A percentile compares a stretch with the other conserved stretches of the same genome.
Evolutionary conservation across 345 rosid genomes (phyloP).

Genomic region (Carallia brachiata): DNA sequence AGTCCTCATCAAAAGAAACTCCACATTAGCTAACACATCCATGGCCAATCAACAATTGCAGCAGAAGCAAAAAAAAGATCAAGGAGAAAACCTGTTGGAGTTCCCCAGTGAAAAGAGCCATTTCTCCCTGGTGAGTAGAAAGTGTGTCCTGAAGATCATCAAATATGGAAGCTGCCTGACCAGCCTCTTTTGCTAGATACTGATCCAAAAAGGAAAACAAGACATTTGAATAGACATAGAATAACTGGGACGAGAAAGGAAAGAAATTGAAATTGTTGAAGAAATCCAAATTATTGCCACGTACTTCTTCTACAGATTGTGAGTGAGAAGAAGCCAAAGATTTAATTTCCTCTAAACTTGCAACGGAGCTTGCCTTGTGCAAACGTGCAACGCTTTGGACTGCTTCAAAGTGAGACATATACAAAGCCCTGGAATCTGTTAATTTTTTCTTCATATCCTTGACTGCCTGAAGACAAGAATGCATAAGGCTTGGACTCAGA

Average conservation of each 20-base stretch:
- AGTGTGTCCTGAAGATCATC: conserved; percentile 72
- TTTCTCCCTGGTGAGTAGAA: conserved; percentile 74
- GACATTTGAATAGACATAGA: neutral
- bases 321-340: conserved; percentile 56
- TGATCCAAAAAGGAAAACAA: conserved; percentile 26
- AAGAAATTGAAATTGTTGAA: neutral
- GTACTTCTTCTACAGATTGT: conserved; percentile 61
- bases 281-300: conserved; percentile 17
- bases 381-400: conserved; percentile 85
- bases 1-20: neutral
- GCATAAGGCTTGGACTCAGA: neutral
- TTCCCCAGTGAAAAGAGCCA: conserved; percentile 78
- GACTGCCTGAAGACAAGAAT: conserved; percentile 49
- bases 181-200: conserved; percentile 66
- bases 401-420: conserved; percentile 75
- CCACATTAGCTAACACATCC: neutral
- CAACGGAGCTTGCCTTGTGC: conserved; percentile 79
- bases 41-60: neutral
- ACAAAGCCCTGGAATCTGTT: conserved; percentile 55
- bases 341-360: conserved; percentile 74
- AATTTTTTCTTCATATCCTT: conserved; percentile 65
- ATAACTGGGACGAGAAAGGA: neutral
- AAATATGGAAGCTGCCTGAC: conserved; percentile 56
- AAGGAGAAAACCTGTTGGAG: conserved; percentile 62
- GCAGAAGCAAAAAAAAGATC: neutral